Evolutionary conservation across 2,329 filamentous ascomycete species (phyloP).

Genomic region (Pseudomassariella vexata): DNA sequence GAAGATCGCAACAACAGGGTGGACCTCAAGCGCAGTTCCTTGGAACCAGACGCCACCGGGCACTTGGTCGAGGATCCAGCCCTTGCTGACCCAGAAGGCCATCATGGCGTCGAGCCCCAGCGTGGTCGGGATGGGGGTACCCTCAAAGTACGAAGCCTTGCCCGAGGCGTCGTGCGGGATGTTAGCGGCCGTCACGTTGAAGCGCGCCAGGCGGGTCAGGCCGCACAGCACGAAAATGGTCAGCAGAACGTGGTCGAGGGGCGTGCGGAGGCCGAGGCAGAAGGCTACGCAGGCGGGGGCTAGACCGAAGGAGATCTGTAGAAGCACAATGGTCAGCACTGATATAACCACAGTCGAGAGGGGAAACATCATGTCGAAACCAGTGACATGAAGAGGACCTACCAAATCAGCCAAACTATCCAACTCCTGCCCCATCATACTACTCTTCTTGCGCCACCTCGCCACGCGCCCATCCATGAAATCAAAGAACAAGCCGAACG

Average conservation of each 20-base stretch:
- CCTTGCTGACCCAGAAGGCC: slow-evolving; percentile 80
- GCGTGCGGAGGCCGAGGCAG: slow-evolving; percentile 79
- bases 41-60: slow-evolving; percentile 66
- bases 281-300: slow-evolving; percentile 85
- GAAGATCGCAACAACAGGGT: slow-evolving; percentile 77
- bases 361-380: neutral
- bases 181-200: slow-evolving; percentile 90
- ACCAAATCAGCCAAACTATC: slow-evolving; percentile 94
- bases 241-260: slow-evolving; percentile 72
- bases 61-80: slow-evolving; percentile 73
- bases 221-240: slow-evolving; percentile 92
- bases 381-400: slow-evolving; percentile 26
- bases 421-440: slow-evolving; percentile 94
- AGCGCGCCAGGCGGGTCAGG: slow-evolving; percentile 85
- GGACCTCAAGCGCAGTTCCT: slow-evolving; percentile 71
- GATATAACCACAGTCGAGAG: neutral
- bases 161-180: slow-evolving; percentile 88
- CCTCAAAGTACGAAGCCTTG: slow-evolving; percentile 95
- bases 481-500: slow-evolving; percentile 93
- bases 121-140: slow-evolving; percentile 90
- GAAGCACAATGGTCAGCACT: neutral
- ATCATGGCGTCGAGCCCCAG: slow-evolving; percentile 76
- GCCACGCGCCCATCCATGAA: slow-evolving; percentile 97
- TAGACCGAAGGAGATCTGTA: slow-evolving; percentile 89
- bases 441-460: slow-evolving; percentile 93